Conservation (phyloP, 208 protist genomes). For the Leishmania tropica region DNA sequence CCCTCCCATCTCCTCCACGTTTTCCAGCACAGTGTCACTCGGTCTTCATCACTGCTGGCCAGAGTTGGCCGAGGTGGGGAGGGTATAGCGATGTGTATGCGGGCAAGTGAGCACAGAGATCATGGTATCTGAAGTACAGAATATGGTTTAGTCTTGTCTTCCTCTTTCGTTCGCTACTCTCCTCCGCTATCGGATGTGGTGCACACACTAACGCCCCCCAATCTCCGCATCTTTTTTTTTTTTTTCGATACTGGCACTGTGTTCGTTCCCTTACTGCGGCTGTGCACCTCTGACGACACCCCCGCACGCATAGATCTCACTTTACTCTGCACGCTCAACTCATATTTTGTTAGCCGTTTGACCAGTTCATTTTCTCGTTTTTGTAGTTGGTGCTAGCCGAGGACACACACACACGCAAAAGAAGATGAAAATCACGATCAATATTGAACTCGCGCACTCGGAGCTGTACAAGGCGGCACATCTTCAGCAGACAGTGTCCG, state of each 20-base stretch:
- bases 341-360: not conserved
- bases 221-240: not conserved
- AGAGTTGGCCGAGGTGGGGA: not conserved
- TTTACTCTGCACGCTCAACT: not conserved
- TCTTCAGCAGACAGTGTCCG: conserved; percentile 59
- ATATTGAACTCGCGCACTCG: conserved; percentile 70
- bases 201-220: not conserved
- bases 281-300: not conserved
- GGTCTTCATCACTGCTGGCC: not conserved
- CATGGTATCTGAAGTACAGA: not conserved
- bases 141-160: not conserved
- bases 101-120: too few species aligned
- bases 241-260: not conserved
- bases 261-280: not conserved
- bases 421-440: conserved; percentile 79
- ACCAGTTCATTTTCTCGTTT: conserved; percentile 10
- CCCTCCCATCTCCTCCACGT: not conserved
- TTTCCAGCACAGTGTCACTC: not conserved
- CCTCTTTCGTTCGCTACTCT: not conserved
- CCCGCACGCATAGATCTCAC: not conserved
- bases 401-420: not conserved
- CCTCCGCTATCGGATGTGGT: not conserved
- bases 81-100: not conserved
- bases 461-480: conserved; percentile 54
- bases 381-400: conserved; percentile 10